Percentiles rank a stretch among this genome's conserved stretches.
These are phyloP conservation scores for Fusarium devonianum DNA, from an alignment of 2,329 filamentous ascomycete species.

Conservation along the genomic window DNA sequence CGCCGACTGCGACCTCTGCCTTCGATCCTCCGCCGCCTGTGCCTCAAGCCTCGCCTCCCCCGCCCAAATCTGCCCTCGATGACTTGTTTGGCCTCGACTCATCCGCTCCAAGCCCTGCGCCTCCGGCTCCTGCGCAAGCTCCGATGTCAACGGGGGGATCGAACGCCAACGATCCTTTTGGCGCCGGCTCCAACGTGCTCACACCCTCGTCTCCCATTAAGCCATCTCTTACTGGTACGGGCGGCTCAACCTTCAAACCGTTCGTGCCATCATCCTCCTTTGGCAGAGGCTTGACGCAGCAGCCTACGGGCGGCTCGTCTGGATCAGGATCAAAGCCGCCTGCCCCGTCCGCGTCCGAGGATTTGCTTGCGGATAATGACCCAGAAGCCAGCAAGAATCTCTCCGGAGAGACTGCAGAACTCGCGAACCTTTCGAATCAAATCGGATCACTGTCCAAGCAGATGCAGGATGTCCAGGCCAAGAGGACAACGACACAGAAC, in stretches of 20 bases:
- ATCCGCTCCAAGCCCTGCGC: constrained; percentile 54
- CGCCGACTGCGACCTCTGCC: constrained; percentile 59
- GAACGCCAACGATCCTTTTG: constrained; percentile 68
- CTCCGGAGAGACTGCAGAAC: constrained; percentile 86
- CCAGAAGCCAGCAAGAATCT: constrained; percentile 87
- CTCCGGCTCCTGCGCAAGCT: constrained; percentile 64
- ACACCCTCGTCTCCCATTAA: constrained; percentile 63
- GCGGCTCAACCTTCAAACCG: constrained; percentile 74
- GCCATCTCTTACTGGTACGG: constrained; percentile 54
- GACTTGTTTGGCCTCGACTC: constrained; percentile 94
- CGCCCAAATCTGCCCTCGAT: constrained; percentile 83
- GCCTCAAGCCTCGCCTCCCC: constrained; percentile 48
- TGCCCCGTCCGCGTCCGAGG: constrained; percentile 69
- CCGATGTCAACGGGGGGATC: constrained; percentile 79
- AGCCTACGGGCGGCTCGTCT: constrained; percentile 72
- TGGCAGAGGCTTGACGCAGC: constrained; percentile 79
- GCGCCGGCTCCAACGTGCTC: constrained; percentile 55
- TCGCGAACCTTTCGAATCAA: constrained; percentile 96
- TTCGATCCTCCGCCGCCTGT: constrained; percentile 56
- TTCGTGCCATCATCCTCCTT: constrained; percentile 94
- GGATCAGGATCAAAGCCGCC: constrained; percentile 43
- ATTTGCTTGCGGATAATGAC: constrained; percentile 90
- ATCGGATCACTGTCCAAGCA: constrained; percentile 89
- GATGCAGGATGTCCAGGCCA: constrained; percentile 90
- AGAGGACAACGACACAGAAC: constrained; percentile 79